A percentile compares a stretch with the other conserved stretches of the same genome.
These are phyloP conservation scores for Alternaria dauci DNA, from an alignment of 2,329 filamentous ascomycete species.

Conservation along the genomic window DNA sequence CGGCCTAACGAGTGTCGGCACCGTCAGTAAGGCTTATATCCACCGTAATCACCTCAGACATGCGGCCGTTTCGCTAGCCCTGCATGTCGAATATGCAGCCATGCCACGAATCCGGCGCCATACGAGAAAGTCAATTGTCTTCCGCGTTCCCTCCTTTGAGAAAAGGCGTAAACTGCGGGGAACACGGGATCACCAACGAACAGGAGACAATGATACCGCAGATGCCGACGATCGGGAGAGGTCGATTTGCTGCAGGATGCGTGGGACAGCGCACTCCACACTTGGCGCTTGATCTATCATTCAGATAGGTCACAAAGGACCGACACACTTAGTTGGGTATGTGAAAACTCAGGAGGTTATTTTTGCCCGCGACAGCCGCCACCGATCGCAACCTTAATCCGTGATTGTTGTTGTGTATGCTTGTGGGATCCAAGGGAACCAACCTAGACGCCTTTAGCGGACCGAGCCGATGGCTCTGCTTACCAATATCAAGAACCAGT, in stretches of 20 bases:
- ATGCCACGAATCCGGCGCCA: conserved; percentile 30
- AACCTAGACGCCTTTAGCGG: conserved; percentile 26
- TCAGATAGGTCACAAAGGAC: conserved; percentile 15
- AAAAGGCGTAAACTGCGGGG: conserved; percentile 26
- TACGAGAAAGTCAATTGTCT: conserved; percentile 2
- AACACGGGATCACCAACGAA: conserved; percentile 28
- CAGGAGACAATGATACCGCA: conserved; percentile 21
- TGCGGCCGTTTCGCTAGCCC: conserved; percentile 39
- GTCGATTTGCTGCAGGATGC: conserved; percentile 26
- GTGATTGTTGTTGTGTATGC: not conserved
- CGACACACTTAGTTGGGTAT: not conserved
- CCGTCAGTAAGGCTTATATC: conserved; percentile 31
- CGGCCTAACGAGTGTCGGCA: conserved; percentile 11
- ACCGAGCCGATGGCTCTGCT: conserved; percentile 25
- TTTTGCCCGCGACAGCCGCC: not conserved
- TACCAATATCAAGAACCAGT: conserved; percentile 2
- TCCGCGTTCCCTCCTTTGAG: conserved; percentile 22
- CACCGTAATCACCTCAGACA: conserved; percentile 14
- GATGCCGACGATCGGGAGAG: conserved; percentile 23
- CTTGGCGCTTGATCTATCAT: conserved; percentile 28
- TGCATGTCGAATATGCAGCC: conserved; percentile 36
- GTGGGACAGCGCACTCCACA: conserved; percentile 43
- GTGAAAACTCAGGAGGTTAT: not conserved
- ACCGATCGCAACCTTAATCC: not conserved
- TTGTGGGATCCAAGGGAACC: not conserved